phyloP scores from a whole-genome alignment of 73 alveolate species.

The Tetrahymena thermophila region DNA sequence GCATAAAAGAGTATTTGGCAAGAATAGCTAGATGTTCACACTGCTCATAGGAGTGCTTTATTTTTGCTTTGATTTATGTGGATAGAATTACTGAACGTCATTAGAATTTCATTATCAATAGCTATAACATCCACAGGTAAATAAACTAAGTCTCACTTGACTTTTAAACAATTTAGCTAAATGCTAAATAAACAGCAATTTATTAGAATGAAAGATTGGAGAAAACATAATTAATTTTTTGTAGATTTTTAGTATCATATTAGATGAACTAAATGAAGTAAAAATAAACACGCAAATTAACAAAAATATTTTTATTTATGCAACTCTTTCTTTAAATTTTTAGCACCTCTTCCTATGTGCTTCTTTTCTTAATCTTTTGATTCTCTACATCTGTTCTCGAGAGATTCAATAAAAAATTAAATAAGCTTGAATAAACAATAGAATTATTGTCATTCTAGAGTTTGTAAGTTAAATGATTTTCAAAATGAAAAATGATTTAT shows the following conservation, averaged over 20 bases:
- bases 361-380: background rate
- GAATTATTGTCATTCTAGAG: background rate
- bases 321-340: background rate
- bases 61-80: constrained; percentile 54
- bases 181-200: background rate
- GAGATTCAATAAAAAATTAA: background rate
- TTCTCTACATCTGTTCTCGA: background rate
- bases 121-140: constrained; percentile 50
- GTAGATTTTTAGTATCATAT: background rate
- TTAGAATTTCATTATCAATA: constrained; percentile 23
- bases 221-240: background rate
- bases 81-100: constrained; percentile 51
- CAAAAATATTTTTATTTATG: background rate
- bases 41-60: constrained; percentile 48
- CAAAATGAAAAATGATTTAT: background rate
- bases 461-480: background rate
- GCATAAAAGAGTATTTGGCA: constrained; percentile 42
- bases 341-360: background rate
- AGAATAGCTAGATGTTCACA: constrained; percentile 57
- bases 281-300: no score
- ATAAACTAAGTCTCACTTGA: background rate
- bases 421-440: background rate
- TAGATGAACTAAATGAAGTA: background rate
- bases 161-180: background rate
- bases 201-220: background rate